Base-by-base conservation (phyloP, 495 filamentous ascomycete genomes). In the Lophiotrema nucula region DNA sequence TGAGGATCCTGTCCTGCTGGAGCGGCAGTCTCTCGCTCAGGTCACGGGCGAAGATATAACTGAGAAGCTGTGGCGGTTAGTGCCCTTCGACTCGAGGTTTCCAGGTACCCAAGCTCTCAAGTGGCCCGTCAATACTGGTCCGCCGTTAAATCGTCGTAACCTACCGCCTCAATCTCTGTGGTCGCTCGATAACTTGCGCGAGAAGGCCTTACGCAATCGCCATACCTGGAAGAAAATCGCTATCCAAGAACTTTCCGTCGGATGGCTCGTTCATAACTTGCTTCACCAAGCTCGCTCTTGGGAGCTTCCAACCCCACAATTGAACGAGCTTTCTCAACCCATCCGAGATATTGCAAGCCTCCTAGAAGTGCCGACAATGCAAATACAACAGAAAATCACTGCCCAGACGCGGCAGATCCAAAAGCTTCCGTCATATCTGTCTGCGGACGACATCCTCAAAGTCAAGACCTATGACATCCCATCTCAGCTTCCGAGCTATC, bases 111-210 rank as follows among this genome's bases (percentile, higher is more conserved):
- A 53, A 19, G 24, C 26, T 22, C 24, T 60, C 0, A 19, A 46
- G 10, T 69, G 67, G 62, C 54, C 66, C 15, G 53, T 59, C 24
- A 72, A 70, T 50, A 71, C 68, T 16, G 70, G 70, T n/a, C 56
- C 53, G 4, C 21, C 53, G 1, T 43, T 71, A 19, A 37, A 54
- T 25, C 24, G 46, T 2, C 28, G 58, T 28, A 19, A 66, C 50
- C 46, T 72, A 11, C 55, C 70, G 16, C 71, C 70, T 11, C 55
- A 73, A 37, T 71, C 68, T 1, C 53, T 73, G 26, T 73, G 67
- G 53, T 65, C 71, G 35, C 25, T 47, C 2, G 58, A 66, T 22
- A 16, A 54, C 15, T 18, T 48, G 4, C 61, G 64, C 3, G n/a
- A 16, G 25, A 59, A 55, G 31, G 62, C 65, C 0, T 31, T 62